A percentile compares a stretch with the other conserved stretches of the same genome.
Evolutionary conservation across 768 basidiomycete genomes (phyloP).

Genomic region (Trametes villosa): DNA sequence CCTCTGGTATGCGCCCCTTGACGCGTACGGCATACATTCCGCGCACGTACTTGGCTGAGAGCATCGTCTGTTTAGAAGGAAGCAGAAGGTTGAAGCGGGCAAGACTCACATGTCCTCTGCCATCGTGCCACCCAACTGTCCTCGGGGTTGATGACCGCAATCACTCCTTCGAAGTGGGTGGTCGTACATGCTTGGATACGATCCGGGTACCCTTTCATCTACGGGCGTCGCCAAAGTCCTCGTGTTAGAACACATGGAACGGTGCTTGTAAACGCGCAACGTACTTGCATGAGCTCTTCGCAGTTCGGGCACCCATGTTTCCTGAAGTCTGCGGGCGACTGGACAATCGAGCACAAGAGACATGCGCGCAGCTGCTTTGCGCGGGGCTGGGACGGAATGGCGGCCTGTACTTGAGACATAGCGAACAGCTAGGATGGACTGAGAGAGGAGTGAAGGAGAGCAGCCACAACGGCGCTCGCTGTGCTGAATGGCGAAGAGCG

Average conservation of each 20-base stretch:
- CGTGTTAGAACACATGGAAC: background rate
- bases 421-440: background rate
- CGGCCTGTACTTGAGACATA: slow-evolving; percentile 35
- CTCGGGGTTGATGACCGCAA: slow-evolving; percentile 84
- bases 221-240: background rate
- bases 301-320: slow-evolving; percentile 95
- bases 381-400: slow-evolving; percentile 62
- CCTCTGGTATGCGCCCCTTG: slow-evolving; percentile 82
- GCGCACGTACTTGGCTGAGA: slow-evolving; percentile 81
- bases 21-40: slow-evolving; percentile 95
- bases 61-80: background rate
- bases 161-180: slow-evolving; percentile 89
- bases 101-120: slow-evolving; percentile 85
- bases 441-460: background rate
- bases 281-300: slow-evolving; percentile 90
- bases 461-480: background rate
- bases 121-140: slow-evolving; percentile 95
- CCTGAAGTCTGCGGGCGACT: slow-evolving; percentile 81
- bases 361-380: slow-evolving; percentile 87
- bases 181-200: slow-evolving; percentile 87
- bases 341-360: slow-evolving; percentile 90
- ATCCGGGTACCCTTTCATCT: slow-evolving; percentile 91
- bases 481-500: background rate
- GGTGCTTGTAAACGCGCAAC: slow-evolving; percentile 24
- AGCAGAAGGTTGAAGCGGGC: background rate